Evolutionary conservation across 768 basidiomycete genomes (phyloP).

Genomic region (Obba rivulosa): DNA sequence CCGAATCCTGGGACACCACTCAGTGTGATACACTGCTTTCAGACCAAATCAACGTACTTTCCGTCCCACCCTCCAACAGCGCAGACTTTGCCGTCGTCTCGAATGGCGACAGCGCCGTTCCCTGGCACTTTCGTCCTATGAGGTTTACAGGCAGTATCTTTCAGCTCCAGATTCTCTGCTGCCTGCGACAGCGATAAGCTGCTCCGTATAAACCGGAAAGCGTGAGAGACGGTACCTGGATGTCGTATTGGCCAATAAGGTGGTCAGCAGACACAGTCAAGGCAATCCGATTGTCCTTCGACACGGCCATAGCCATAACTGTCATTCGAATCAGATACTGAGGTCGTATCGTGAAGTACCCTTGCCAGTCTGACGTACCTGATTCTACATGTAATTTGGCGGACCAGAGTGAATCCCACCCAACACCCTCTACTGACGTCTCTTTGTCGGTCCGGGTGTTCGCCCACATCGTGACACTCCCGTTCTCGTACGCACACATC

Average conservation of each 20-base stretch:
- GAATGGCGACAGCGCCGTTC: slow-evolving; percentile 71
- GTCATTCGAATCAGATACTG: neutral
- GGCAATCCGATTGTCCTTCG: slow-evolving; percentile 51
- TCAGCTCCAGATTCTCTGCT: slow-evolving; percentile 11
- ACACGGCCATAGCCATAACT: slow-evolving; percentile 88
- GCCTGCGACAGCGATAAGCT: slow-evolving; percentile 2
- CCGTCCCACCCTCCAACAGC: slow-evolving; percentile 96
- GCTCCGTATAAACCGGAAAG: neutral
- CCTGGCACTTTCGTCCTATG: slow-evolving; percentile 74
- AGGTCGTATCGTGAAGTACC: too few relatives aligned
- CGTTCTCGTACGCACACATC: slow-evolving; percentile 80
- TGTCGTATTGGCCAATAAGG: slow-evolving; percentile 58
- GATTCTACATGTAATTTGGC: slow-evolving; percentile 67
- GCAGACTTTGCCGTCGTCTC: slow-evolving; percentile 70
- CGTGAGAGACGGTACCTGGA: slow-evolving; percentile 32
- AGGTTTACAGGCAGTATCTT: slow-evolving; percentile 24
- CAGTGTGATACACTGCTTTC: neutral
- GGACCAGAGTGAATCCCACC: slow-evolving; percentile 71
- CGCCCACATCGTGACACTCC: slow-evolving; percentile 67
- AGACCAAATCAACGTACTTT: slow-evolving; percentile 45
- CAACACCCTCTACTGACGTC: slow-evolving; percentile 61
- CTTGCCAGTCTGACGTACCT: slow-evolving; percentile 35
- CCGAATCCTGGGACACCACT: slow-evolving; percentile 49
- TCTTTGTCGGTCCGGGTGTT: slow-evolving; percentile 36
- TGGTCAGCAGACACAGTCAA: slow-evolving; percentile 87